Percentiles rank a stretch among this genome's conserved stretches.
phyloP scores from a whole-genome alignment of 805 yeast species.

The Wickerhamomyces pijperi region DNA sequence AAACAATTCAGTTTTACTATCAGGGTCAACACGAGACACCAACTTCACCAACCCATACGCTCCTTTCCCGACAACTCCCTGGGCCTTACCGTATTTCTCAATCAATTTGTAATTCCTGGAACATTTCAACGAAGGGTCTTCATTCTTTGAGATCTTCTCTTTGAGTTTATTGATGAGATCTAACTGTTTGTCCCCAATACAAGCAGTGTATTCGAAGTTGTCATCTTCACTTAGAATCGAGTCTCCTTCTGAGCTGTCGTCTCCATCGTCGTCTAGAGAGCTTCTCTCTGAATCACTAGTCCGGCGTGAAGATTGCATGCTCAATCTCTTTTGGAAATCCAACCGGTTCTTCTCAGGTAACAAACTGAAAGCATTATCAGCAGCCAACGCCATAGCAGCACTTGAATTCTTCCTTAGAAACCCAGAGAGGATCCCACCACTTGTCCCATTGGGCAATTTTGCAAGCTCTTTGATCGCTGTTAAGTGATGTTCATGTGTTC shows the following conservation, averaged over 20 bases:
- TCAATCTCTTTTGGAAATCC: constrained; percentile 18
- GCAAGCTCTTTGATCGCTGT: constrained; percentile 14
- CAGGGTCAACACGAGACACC: constrained; percentile 87
- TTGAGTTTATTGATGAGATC: constrained; percentile 35
- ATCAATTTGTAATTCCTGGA: constrained; percentile 23
- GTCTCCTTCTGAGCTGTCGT: constrained; percentile 3
- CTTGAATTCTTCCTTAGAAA: constrained; percentile 10
- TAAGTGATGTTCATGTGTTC: constrained; percentile 16
- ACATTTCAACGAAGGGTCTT: constrained; percentile 6
- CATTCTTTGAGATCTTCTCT: constrained; percentile 32
- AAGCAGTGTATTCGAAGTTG: constrained; percentile 19
- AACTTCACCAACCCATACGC: constrained; percentile 96
- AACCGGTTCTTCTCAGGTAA: constrained; percentile 19
- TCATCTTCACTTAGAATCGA: constrained; percentile 4
- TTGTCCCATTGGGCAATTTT: constrained; percentile 12
- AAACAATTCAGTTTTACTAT: constrained; percentile 66
- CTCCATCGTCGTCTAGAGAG: constrained; percentile 6
- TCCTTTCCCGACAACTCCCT: constrained; percentile 76
- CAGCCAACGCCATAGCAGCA: constrained; percentile 3
- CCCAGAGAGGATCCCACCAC: constrained; percentile 15
- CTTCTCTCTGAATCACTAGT: constrained; percentile 6
- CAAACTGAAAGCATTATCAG: constrained; percentile 16
- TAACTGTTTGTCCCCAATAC: constrained; percentile 39
- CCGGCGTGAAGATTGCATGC: constrained; percentile 15
- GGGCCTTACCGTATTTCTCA: constrained; percentile 38